Conservation (phyloP, 169 alveolate genomes). For the Cryptosporidium meleagridis region DNA sequence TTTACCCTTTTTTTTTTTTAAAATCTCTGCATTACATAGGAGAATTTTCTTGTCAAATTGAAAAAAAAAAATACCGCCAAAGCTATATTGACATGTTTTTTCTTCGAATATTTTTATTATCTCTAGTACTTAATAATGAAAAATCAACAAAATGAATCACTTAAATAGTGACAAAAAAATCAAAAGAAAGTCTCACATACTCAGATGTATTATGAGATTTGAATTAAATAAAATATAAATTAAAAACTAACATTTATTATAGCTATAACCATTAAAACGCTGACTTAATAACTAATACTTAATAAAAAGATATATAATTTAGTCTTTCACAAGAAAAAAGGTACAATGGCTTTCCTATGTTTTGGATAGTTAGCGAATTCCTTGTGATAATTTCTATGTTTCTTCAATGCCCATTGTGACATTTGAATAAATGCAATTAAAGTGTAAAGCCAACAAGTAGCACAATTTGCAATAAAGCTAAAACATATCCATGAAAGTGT, state of each 20-base stretch:
- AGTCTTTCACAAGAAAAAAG: conserved; percentile 85
- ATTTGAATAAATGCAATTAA: conserved; percentile 86
- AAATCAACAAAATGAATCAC: too few species aligned
- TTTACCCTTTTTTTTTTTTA: not conserved
- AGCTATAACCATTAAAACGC: not conserved
- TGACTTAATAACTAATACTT: conserved; percentile 1
- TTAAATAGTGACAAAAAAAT: not conserved
- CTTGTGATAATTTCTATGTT: conserved; percentile 89
- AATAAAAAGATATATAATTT: not conserved
- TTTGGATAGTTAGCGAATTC: conserved; percentile 90
- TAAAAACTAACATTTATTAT: not conserved
- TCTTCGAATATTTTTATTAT: not conserved
- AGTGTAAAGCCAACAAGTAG: conserved; percentile 83
- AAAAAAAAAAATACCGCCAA: conserved; percentile 4
- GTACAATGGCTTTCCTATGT: conserved; percentile 91
- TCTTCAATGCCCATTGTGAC: conserved; percentile 93
- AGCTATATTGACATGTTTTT: not conserved
- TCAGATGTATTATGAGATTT: not conserved
- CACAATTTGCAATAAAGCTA: conserved; percentile 85
- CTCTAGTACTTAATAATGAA: not conserved
- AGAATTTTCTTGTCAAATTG: not conserved
- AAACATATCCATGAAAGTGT: conserved; percentile 93
- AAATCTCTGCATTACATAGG: not conserved
- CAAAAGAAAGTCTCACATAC: not conserved
- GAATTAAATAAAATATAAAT: not conserved